Evolutionary conservation across 805 yeast genomes (phyloP), one percentile per base, ranked within the genome.

Genomic region (Candida ponderosae): DNA sequence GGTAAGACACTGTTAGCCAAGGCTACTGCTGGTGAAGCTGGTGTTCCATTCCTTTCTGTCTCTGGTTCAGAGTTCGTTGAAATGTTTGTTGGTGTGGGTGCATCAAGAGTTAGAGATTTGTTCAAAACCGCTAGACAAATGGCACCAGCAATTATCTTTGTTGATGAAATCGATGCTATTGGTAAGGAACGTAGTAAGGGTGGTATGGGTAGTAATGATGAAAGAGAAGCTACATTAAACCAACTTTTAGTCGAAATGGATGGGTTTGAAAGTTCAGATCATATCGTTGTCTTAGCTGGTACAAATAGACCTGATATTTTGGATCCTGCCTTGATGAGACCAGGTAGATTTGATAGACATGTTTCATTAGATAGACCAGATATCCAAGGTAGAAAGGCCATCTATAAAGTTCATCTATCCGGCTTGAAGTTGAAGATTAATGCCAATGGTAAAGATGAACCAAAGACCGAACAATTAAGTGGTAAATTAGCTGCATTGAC

Each of bases 11-110:
- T 93, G 37, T 66, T 93, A 35, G 99, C 99, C 11, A 90, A 87
- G 57, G 99, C 99, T 5, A 93, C 97, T 35, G 98, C 98, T 2
- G 98, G 98, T 47, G 99, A 93, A 61, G 98, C 99, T 0, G 95
- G 93, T 40, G 98, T 93, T 30, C 97, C 99, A 31, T 93, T 93
- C 58, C 79, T 79, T 51, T 84, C 95, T 14, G 97, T 93, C 16
- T 85, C 96, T 1, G 98, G 98, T 45, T 89, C 97, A 6, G 98
- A 90, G 60, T 90, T 90, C 50, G 96, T 93, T 13, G 97, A 90
- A 60, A 93, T 90, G 97, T 93, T 88, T 68, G 97, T 89, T 23
- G 98, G 98, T 70, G 97, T 90, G 18, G 98, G 98, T 66, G 97
- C 98, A 2, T 83, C 95, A 15, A 77, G 98, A 59, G 98, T 93